Conservation (phyloP, 2,329 filamentous ascomycete genomes). For the Fusarium musae region DNA sequence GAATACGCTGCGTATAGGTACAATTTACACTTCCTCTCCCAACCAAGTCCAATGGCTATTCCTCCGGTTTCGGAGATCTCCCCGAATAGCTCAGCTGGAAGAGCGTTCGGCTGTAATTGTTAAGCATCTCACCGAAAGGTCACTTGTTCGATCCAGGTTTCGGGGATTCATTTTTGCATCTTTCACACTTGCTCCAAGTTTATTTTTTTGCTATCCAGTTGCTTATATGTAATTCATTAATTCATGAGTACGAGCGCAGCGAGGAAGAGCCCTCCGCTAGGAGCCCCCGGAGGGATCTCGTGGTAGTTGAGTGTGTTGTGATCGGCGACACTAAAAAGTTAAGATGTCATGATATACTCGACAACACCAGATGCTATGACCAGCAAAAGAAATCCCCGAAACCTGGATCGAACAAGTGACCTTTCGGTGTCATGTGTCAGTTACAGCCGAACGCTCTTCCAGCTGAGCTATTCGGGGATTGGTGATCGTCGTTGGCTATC, state of each 20-base stretch:
- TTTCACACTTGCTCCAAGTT: not conserved
- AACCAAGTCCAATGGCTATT: slow-evolving; percentile 21
- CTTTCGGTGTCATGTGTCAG: slow-evolving; percentile 34
- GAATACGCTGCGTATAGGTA: fast-evolving
- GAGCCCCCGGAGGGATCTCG: not conserved
- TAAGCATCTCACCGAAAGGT: slow-evolving; percentile 38
- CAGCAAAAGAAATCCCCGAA: slow-evolving; percentile 39
- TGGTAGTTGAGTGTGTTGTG: not conserved
- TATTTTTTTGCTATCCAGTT: not conserved
- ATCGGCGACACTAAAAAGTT: not conserved
- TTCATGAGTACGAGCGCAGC: not conserved
- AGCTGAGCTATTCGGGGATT: slow-evolving; percentile 45
- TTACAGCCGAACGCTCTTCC: slow-evolving; percentile 46
- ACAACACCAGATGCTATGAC: not conserved
- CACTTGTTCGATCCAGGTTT: slow-evolving; percentile 46
- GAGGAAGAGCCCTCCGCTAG: not conserved
- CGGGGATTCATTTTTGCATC: slow-evolving; percentile 33
- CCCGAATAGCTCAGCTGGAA: slow-evolving; percentile 44
- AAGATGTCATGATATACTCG: not conserved
- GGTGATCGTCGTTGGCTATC: not conserved
- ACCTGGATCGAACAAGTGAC: slow-evolving; percentile 45
- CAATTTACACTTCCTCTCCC: fast-evolving
- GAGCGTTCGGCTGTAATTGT: slow-evolving; percentile 44
- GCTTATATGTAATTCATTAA: not conserved
- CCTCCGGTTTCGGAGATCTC: slow-evolving; percentile 28